Conservation (phyloP, 345 rosid species). For the Luvunga scandens region DNA sequence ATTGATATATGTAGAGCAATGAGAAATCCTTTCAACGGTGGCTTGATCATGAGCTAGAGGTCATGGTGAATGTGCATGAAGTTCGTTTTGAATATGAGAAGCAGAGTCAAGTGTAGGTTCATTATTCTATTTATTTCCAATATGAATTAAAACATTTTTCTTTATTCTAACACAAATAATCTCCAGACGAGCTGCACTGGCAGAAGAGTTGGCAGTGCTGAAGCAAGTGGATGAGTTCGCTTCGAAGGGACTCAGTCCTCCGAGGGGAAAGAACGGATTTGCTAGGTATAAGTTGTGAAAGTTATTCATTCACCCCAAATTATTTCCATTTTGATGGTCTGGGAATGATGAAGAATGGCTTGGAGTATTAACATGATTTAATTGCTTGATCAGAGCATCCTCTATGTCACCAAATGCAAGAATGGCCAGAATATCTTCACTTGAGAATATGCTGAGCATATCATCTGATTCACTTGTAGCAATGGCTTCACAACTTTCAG, state of each 20-base stretch:
- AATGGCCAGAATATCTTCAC: constrained; percentile 84
- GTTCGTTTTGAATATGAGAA: constrained; percentile 95
- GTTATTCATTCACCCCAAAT: not conserved
- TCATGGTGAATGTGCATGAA: constrained; percentile 99
- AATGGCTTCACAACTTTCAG: constrained; percentile 99
- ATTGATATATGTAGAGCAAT: constrained; percentile 50
- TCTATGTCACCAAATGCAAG: constrained; percentile 95
- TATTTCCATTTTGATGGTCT: not conserved
- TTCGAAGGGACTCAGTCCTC: constrained; percentile 88
- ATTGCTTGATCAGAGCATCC: constrained; percentile 62
- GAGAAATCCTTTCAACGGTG: constrained; percentile 92
- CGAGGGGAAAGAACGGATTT: constrained; percentile 89
- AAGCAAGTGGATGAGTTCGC: constrained; percentile 89
- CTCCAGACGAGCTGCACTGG: constrained; percentile 88
- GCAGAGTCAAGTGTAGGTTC: constrained; percentile 94
- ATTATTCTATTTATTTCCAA: constrained; percentile 6
- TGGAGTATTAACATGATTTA: constrained; percentile 8
- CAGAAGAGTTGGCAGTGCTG: constrained; percentile 85
- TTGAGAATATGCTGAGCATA: constrained; percentile 87
- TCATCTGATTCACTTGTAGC: constrained; percentile 93
- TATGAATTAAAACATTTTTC: not conserved
- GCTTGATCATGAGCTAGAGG: constrained; percentile 97
- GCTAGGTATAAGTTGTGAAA: constrained; percentile 54
- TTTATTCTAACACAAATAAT: constrained; percentile 1
- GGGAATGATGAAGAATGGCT: constrained; percentile 6